Conservation (phyloP, 495 filamentous ascomycete genomes). For the Aspergillus baeticus region DNA sequence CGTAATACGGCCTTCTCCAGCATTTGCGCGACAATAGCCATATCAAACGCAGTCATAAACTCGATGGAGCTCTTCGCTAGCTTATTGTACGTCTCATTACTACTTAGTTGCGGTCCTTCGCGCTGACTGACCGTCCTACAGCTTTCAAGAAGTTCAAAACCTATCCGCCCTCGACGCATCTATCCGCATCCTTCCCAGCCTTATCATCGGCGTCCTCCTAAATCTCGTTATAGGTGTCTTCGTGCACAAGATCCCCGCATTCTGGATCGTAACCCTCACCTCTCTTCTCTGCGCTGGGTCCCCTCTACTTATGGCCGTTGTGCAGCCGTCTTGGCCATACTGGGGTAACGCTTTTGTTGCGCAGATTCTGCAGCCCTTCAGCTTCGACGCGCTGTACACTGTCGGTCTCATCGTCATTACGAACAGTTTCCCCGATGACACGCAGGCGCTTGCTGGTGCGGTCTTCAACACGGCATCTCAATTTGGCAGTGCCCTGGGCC, state of each 20-base stretch:
- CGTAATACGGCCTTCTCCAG: conserved; percentile 46
- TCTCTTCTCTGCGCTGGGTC: conserved; percentile 42
- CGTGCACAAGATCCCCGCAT: conserved; percentile 46
- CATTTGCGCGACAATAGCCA: conserved; percentile 50
- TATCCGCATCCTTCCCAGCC: conserved; percentile 54
- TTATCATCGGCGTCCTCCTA: conserved; percentile 46
- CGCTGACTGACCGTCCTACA: conserved; percentile 15
- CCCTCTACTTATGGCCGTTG: conserved; percentile 53
- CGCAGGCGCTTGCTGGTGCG: conserved; percentile 60
- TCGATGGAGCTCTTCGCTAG: conserved; percentile 10
- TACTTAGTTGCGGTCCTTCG: background rate
- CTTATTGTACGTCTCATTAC: background rate
- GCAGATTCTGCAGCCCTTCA: conserved; percentile 50
- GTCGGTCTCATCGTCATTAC: conserved; percentile 59
- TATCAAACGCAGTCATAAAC: conserved; percentile 49
- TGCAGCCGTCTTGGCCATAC: conserved; percentile 49
- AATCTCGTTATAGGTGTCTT: conserved; percentile 55
- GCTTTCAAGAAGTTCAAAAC: conserved; percentile 49
- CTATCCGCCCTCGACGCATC: conserved; percentile 46
- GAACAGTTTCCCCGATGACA: conserved; percentile 53
- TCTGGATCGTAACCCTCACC: conserved; percentile 43
- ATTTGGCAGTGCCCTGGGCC: conserved; percentile 58
- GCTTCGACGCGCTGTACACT: conserved; percentile 52
- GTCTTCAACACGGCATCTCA: conserved; percentile 65
- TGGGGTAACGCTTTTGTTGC: conserved; percentile 56